A percentile compares a stretch with the other conserved stretches of the same genome.
Conservation (phyloP, 768 basidiomycete genomes). For the Suillus hirtellus region DNA sequence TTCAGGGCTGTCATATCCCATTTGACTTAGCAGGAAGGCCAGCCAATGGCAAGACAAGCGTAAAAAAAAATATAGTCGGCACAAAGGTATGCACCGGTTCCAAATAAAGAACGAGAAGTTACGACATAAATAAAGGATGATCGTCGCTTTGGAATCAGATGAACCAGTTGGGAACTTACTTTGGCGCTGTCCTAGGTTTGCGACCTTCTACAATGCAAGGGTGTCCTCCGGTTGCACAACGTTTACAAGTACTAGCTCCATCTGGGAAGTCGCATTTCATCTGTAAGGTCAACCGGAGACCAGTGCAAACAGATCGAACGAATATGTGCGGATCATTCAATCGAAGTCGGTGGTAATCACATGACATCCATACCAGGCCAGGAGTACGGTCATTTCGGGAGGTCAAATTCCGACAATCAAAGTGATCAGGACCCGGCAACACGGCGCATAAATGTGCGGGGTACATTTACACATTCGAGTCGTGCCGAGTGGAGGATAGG, state of each 20-base stretch:
- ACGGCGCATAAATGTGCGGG: slow-evolving; percentile 11
- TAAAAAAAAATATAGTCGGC: slow-evolving; percentile 20
- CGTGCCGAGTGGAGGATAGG: not conserved
- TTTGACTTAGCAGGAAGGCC: slow-evolving; percentile 15
- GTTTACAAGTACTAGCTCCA: slow-evolving; percentile 72
- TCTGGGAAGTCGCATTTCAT: slow-evolving; percentile 87
- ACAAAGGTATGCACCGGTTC: slow-evolving; percentile 20
- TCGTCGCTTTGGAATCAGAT: slow-evolving; percentile 3
- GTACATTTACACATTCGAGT: not conserved
- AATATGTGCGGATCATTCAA: slow-evolving; percentile 7
- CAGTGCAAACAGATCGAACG: slow-evolving; percentile 15
- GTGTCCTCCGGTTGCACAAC: slow-evolving; percentile 72
- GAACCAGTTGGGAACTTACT: slow-evolving; percentile 54
- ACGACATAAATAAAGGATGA: slow-evolving; percentile 19
- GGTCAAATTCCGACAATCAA: slow-evolving; percentile 17
- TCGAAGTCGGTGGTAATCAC: slow-evolving; percentile 9
- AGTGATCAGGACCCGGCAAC: slow-evolving; percentile 9
- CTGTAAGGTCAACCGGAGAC: slow-evolving; percentile 36
- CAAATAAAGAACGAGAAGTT: slow-evolving; percentile 23
- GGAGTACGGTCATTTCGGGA: slow-evolving; percentile 14
- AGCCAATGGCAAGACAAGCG: slow-evolving; percentile 15
- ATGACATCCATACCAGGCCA: slow-evolving; percentile 12
- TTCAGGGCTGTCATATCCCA: slow-evolving; percentile 15
- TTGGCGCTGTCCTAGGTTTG: slow-evolving; percentile 75
- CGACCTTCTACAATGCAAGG: slow-evolving; percentile 83